A percentile compares a stretch with the other conserved stretches of the same genome.
Evolutionary conservation across 2,329 filamentous ascomycete species (phyloP).

Genomic region (Pochonia chlamydosporia): DNA sequence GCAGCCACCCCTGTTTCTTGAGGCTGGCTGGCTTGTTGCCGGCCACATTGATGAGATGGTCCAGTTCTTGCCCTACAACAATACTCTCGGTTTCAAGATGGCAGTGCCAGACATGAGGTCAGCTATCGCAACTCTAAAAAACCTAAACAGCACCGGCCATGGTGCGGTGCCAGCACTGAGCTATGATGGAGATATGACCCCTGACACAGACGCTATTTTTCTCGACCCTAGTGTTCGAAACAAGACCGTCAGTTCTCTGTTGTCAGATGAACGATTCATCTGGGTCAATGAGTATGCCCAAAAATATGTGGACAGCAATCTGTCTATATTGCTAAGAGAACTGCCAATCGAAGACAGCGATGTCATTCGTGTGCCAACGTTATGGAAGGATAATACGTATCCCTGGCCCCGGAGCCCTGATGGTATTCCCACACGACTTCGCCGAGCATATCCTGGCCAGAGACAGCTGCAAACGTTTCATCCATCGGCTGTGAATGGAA

Average conservation of each 20-base stretch:
- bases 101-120: neutral
- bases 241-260: neutral
- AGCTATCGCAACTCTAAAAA: neutral
- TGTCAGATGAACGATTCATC: neutral
- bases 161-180: neutral
- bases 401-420: neutral
- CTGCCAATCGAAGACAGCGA: slow-evolving; percentile 6
- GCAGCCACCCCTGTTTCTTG: slow-evolving; percentile 23
- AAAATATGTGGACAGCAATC: slow-evolving; percentile 5
- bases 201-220: neutral
- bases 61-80: slow-evolving; percentile 19
- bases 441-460: neutral
- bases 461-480: slow-evolving; percentile 7
- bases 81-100: slow-evolving; percentile 1
- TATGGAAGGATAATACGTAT: slow-evolving; percentile 8
- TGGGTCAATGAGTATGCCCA: slow-evolving; percentile 5
- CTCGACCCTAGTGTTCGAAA: neutral
- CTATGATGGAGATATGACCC: slow-evolving; percentile 1
- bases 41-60: slow-evolving; percentile 30
- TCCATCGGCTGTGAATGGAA: slow-evolving; percentile 10
- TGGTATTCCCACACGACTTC: neutral
- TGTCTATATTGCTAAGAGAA: slow-evolving; percentile 4
- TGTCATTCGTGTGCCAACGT: slow-evolving; percentile 6
- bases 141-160: neutral
- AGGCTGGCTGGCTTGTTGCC: slow-evolving; percentile 23